Percentiles rank a stretch among this genome's conserved stretches.
Evolutionary conservation across 1,139 yeast genomes (phyloP).

Genomic region (Hanseniaspora gamundiae): DNA sequence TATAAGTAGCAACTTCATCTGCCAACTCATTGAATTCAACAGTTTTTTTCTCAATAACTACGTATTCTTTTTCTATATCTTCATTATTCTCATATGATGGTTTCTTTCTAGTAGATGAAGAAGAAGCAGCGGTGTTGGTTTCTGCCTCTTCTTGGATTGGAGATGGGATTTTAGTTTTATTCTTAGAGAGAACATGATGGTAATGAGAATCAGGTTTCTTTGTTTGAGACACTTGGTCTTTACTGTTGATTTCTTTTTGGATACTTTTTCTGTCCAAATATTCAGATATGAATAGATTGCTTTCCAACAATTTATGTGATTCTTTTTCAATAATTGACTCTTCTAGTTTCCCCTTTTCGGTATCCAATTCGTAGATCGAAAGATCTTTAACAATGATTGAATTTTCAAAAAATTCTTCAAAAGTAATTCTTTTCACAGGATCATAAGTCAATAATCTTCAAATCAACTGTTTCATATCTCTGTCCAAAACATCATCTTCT

Average conservation of each 20-base stretch:
- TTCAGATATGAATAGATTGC: constrained; percentile 2
- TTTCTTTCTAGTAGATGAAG: constrained; percentile 4
- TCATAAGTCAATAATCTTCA: constrained; percentile 66
- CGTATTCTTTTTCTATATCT: constrained; percentile 68
- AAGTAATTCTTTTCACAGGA: constrained; percentile 80
- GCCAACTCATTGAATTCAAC: constrained; percentile 94
- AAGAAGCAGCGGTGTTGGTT: constrained; percentile 11
- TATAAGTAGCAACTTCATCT: constrained; percentile 53
- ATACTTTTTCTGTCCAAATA: not conserved
- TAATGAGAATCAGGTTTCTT: not conserved
- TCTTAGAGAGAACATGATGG: not conserved
- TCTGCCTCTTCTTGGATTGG: constrained; percentile 4
- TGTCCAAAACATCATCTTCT: constrained; percentile 13
- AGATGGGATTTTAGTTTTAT: constrained; percentile 10
- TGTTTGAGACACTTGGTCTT: not conserved
- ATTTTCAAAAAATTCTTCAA: constrained; percentile 71
- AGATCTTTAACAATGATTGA: constrained; percentile 26
- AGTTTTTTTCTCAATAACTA: constrained; percentile 85
- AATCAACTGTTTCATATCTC: constrained; percentile 54
- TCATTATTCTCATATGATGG: constrained; percentile 30
- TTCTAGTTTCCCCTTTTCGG: constrained; percentile 3
- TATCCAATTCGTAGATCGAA: not conserved
- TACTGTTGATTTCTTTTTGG: not conserved
- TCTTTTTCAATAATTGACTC: constrained; percentile 1
- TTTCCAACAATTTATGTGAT: not conserved